phyloP scores from a whole-genome alignment of 192 early-diverging fungal species.

The Dimargaris cristalligena region DNA sequence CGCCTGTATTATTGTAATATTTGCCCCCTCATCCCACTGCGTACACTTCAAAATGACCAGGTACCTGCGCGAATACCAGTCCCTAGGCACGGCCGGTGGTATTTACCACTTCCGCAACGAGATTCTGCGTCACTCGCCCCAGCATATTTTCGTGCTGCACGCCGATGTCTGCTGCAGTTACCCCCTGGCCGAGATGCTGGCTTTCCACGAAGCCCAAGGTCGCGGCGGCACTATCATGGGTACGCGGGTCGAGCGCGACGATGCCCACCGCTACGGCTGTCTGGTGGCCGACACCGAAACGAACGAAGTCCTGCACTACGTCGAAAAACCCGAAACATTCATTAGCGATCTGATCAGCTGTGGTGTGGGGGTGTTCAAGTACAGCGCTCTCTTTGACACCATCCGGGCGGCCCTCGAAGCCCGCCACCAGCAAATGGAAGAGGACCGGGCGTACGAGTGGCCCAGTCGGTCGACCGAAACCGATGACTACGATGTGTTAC shows the following conservation, averaged over 20 bases:
- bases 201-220: constrained; percentile 64
- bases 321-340: constrained; percentile 94
- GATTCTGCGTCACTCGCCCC: constrained; percentile 76
- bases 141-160: constrained; percentile 91
- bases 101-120: constrained; percentile 98
- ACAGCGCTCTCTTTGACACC: constrained; percentile 68
- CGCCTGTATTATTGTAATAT: too few relatives aligned
- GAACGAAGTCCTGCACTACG: constrained; percentile 86
- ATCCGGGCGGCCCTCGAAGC: constrained; percentile 63
- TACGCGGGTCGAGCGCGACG: constrained; percentile 65
- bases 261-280: constrained; percentile 80
- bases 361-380: constrained; percentile 91
- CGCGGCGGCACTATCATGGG: constrained; percentile 80
- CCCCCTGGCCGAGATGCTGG: constrained; percentile 74
- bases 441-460: constrained; percentile 34
- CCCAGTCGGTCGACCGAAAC: too few relatives aligned
- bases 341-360: constrained; percentile 88
- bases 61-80: constrained; percentile 94
- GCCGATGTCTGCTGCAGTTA: constrained; percentile 92
- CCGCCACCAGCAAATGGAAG: constrained; percentile 32
- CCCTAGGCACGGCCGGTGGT: constrained; percentile 91
- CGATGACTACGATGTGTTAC: constrained; percentile 43
- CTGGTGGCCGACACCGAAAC: constrained; percentile 80
- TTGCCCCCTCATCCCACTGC: neutral
- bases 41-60: constrained; percentile 21